These are phyloP conservation scores for Talaromyces trachyspermus DNA, from an alignment of 495 filamentous ascomycete species.

Conservation along the genomic window DNA sequence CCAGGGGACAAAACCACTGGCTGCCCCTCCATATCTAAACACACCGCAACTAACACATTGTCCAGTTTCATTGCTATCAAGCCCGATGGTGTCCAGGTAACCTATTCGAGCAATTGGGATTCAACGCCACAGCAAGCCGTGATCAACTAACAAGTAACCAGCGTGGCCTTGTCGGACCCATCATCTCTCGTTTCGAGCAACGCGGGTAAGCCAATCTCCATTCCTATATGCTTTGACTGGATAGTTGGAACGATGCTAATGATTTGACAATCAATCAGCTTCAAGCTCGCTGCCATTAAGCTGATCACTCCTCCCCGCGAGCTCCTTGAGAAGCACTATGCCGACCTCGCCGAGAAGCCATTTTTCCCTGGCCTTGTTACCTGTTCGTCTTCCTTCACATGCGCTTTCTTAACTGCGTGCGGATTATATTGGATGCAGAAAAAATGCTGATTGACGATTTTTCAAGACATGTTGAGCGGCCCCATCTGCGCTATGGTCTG, in stretches of 20 bases:
- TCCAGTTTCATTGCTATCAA: constrained; percentile 97
- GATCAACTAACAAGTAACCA: constrained; percentile 27
- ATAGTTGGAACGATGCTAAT: constrained; percentile 16
- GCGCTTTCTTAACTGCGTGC: constrained; percentile 6
- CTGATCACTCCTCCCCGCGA: constrained; percentile 75
- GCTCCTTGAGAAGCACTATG: constrained; percentile 97
- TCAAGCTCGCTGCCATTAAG: constrained; percentile 98
- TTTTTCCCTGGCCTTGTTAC: constrained; percentile 92
- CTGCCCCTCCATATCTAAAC: not conserved
- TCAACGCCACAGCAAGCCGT: constrained; percentile 1
- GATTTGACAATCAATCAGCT: constrained; percentile 41
- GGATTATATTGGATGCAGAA: constrained; percentile 10
- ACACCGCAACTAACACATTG: constrained; percentile 33
- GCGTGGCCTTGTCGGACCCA: constrained; percentile 94
- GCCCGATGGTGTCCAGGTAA: constrained; percentile 98
- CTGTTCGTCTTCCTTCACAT: constrained; percentile 48
- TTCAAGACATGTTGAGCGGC: constrained; percentile 87
- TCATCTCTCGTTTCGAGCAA: constrained; percentile 94
- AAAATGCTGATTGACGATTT: not conserved
- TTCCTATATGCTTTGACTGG: too few relatives aligned
- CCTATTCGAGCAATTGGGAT: constrained; percentile 11
- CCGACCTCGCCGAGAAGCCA: constrained; percentile 82
- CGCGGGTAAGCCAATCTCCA: constrained; percentile 64
- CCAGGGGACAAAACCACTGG: constrained; percentile 6
- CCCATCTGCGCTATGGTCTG: constrained; percentile 98